Evolutionary conservation across 768 basidiomycete genomes (phyloP).

Genomic region (Russula brevipes): DNA sequence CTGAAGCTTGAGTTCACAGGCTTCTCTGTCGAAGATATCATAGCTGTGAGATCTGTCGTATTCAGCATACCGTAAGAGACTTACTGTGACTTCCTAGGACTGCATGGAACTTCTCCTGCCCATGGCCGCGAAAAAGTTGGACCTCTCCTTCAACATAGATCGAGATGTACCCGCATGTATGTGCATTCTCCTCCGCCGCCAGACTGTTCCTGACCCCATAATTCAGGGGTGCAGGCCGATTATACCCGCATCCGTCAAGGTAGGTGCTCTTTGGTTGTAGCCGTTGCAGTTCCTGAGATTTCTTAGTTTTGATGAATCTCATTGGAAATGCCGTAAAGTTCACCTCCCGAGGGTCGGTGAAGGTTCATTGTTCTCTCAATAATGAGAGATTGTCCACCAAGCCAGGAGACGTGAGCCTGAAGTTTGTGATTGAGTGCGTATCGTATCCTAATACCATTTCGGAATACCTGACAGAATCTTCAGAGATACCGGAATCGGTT

Average conservation of each 20-base stretch:
- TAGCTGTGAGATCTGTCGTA: conserved; percentile 45
- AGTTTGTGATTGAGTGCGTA: conserved; percentile 58
- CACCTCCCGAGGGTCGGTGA: conserved; percentile 57
- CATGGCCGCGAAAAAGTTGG: conserved; percentile 70
- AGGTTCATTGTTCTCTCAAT: conserved; percentile 57
- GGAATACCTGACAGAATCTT: not conserved
- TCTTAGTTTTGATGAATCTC: conserved; percentile 65
- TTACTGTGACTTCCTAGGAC: conserved; percentile 40
- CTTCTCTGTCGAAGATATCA: conserved; percentile 64
- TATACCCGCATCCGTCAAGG: conserved; percentile 72
- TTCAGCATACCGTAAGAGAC: no score
- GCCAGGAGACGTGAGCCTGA: conserved; percentile 45
- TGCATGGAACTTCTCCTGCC: conserved; percentile 73
- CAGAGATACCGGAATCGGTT: conserved; percentile 70
- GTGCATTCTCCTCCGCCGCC: not conserved
- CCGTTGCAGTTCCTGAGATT: not conserved
- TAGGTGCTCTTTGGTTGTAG: conserved; percentile 24
- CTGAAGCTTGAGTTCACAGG: conserved; percentile 65
- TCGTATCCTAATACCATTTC: not conserved
- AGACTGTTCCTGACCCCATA: not conserved
- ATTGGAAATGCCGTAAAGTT: conserved; percentile 78
- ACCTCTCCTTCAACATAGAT: conserved; percentile 68
- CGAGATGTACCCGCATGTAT: conserved; percentile 61
- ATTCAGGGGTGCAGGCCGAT: conserved; percentile 62
- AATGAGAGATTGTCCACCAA: conserved; percentile 31